Conservation (phyloP, 1,284 basidiomycete species). For the Boletus semigastroideus region DNA sequence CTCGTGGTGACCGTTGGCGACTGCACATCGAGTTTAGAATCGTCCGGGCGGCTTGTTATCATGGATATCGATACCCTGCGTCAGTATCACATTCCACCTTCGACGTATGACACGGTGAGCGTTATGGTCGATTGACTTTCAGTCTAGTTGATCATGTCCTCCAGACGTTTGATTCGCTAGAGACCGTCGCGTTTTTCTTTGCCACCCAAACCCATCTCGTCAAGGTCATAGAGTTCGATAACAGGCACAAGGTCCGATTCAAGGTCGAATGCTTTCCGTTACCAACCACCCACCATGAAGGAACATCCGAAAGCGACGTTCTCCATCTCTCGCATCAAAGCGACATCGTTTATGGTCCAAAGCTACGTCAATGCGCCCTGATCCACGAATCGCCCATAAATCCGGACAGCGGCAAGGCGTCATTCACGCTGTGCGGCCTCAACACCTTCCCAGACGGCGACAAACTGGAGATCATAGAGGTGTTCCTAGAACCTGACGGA, state of each 20-base stretch:
- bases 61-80: constrained; percentile 1
- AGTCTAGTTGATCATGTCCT: not conserved
- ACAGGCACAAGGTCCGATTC: not conserved
- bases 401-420: not conserved
- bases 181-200: not conserved
- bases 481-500: not conserved
- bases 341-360: not conserved
- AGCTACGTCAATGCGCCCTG: not conserved
- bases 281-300: not conserved
- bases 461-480: not conserved
- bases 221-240: not conserved
- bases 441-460: not conserved
- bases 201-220: not conserved
- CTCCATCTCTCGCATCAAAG: not conserved
- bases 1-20: constrained; percentile 12
- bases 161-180: not conserved
- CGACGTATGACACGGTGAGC: not conserved
- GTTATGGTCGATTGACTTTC: not conserved
- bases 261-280: constrained; percentile 5
- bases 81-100: not conserved
- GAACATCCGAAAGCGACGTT: not conserved
- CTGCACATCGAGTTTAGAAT: not conserved
- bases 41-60: not conserved
- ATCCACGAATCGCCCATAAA: not conserved
- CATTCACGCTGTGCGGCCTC: not conserved